phyloP scores from a whole-genome alignment of 306 rosid species.

The Macrotyloma uniflorum region DNA sequence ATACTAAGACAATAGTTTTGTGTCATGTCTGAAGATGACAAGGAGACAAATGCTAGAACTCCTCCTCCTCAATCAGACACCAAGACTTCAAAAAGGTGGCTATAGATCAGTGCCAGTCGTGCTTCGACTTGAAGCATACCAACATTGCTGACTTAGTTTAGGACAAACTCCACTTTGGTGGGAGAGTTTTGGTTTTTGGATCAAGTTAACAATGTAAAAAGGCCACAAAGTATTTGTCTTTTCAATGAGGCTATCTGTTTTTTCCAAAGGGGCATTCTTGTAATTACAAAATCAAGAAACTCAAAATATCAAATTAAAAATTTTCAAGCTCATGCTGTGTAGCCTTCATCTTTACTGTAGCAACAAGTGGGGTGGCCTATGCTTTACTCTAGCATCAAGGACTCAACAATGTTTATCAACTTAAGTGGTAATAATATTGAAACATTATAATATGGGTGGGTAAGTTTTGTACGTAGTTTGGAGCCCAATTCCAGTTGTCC shows the following conservation, averaged over 20 bases:
- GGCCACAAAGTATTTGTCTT: not conserved
- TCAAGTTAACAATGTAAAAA: not conserved
- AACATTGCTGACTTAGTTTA: conserved; percentile 41
- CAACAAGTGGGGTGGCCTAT: too few relatives aligned
- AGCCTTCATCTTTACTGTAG: not conserved
- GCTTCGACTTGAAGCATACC: conserved; percentile 71
- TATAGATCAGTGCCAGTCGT: conserved; percentile 38
- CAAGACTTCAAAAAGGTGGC: conserved; percentile 60
- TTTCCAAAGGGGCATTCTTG: conserved; percentile 11
- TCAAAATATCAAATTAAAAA: not conserved
- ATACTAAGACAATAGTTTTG: conserved; percentile 20
- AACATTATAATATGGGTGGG: not conserved
- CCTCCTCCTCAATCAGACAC: conserved; percentile 68
- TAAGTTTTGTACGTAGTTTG: not conserved
- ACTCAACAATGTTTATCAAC: not conserved
- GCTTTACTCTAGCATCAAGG: not conserved
- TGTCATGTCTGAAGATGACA: conserved; percentile 51
- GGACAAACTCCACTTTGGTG: conserved; percentile 35
- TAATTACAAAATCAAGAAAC: conserved; percentile 28
- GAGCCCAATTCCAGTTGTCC: not conserved
- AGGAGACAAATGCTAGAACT: conserved; percentile 70
- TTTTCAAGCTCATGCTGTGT: not conserved
- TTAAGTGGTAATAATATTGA: not conserved
- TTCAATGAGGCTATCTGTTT: not conserved
- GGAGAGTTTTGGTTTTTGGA: conserved; percentile 28